These are phyloP conservation scores for Acanthamoeba healyi DNA, from an alignment of 208 protist species.

Conservation along the genomic window DNA sequence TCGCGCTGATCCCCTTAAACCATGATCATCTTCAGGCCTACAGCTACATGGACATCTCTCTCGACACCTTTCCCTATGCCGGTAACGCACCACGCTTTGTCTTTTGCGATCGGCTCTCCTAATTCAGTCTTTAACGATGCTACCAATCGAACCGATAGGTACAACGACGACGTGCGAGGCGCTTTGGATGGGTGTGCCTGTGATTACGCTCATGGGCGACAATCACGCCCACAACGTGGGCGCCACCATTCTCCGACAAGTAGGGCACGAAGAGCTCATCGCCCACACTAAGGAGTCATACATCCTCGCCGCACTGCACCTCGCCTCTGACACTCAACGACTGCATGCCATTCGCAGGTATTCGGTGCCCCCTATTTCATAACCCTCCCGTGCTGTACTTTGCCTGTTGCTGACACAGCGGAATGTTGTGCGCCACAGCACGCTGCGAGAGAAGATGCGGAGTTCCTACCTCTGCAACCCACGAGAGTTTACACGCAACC, in stretches of 20 bases:
- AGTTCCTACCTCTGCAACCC: constrained; percentile 73
- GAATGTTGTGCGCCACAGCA: too few species aligned
- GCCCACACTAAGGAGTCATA: constrained; percentile 9
- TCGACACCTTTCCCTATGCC: constrained; percentile 86
- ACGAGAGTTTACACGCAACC: constrained; percentile 63
- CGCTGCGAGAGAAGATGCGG: constrained; percentile 65
- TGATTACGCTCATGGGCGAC: constrained; percentile 41
- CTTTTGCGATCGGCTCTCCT: not conserved
- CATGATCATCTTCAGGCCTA: constrained; percentile 80
- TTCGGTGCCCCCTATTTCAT: not conserved
- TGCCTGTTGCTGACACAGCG: too few species aligned
- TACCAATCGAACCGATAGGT: not conserved
- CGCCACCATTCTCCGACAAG: constrained; percentile 29
- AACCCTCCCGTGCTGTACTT: too few species aligned
- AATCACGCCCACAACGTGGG: constrained; percentile 78
- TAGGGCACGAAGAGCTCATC: constrained; percentile 24
- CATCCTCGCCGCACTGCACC: not conserved
- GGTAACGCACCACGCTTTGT: not conserved
- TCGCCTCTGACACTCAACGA: constrained; percentile 5
- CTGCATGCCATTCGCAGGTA: not conserved
- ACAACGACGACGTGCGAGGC: constrained; percentile 86
- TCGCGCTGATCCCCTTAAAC: constrained; percentile 41
- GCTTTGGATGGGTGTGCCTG: constrained; percentile 83
- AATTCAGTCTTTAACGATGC: not conserved
- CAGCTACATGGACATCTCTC: constrained; percentile 79